phyloP scores from a whole-genome alignment of 371 early-diverging fungal genomes.

The Parasitella parasitica region DNA sequence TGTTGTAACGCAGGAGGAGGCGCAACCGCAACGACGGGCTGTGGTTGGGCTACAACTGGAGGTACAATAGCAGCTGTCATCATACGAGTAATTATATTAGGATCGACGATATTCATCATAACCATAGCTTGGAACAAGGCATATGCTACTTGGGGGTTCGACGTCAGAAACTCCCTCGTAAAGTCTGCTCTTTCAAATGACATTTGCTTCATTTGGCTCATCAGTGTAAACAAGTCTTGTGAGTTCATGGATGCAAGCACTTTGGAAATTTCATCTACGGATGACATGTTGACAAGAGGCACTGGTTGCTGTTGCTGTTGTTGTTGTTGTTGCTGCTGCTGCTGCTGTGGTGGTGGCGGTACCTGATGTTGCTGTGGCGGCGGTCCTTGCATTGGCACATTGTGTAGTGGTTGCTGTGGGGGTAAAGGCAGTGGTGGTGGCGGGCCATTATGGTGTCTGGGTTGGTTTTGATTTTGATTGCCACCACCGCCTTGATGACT shows the following conservation, averaged over 20 bases:
- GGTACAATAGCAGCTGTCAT: conserved; percentile 28
- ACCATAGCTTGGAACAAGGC: conserved; percentile 85
- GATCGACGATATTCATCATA: conserved; percentile 82
- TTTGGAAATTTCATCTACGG: conserved; percentile 60
- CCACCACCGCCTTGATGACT: conserved; percentile 19
- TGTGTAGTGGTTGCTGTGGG: conserved; percentile 6
- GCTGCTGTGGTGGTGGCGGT: conserved; percentile 20
- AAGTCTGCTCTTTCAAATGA: conserved; percentile 67
- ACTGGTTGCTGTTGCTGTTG: conserved; percentile 4
- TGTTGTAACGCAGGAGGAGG: conserved; percentile 3
- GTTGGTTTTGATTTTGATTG: not conserved
- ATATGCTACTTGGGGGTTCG: conserved; percentile 86
- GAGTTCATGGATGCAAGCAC: conserved; percentile 70
- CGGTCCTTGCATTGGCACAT: too few relatives aligned
- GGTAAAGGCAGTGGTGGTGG: conserved; percentile 4
- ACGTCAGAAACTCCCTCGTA: conserved; percentile 64
- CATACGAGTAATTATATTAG: conserved; percentile 63
- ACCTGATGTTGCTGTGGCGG: conserved; percentile 6
- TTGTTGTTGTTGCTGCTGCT: conserved; percentile 27
- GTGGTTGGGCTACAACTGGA: conserved; percentile 4
- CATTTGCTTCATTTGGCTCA: conserved; percentile 75
- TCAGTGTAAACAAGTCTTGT: conserved; percentile 69
- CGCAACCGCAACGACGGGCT: conserved; percentile 22
- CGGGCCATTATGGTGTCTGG: conserved; percentile 15
- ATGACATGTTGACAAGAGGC: conserved; percentile 18